Evolutionary conservation across 768 basidiomycete genomes (phyloP).

Genomic region (Leccinum arenicola): DNA sequence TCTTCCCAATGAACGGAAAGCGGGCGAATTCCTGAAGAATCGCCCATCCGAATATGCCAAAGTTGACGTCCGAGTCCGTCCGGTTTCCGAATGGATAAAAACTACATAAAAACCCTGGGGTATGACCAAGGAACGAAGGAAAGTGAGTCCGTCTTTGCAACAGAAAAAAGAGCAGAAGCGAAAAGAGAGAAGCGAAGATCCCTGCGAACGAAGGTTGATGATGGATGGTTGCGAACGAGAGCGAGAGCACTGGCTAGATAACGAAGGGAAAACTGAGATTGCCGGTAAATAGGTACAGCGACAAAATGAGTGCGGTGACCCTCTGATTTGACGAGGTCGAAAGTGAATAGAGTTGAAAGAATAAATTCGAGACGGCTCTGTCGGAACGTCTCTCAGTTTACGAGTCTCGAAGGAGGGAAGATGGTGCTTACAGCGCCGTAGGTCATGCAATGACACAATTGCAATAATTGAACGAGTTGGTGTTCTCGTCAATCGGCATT

Average conservation of each 20-base stretch:
- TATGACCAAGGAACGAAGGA: not conserved
- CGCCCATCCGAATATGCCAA: not conserved
- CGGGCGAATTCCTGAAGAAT: not conserved
- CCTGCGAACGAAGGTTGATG: slow-evolving; percentile 19
- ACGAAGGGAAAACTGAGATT: not conserved
- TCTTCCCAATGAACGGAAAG: slow-evolving; percentile 1
- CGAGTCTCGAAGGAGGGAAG: not conserved
- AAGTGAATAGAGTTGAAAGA: not conserved
- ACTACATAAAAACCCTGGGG: not conserved
- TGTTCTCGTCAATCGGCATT: slow-evolving; percentile 14
- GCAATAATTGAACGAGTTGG: not conserved
- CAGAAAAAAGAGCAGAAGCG: slow-evolving; percentile 2
- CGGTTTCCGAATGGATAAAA: slow-evolving; percentile 6
- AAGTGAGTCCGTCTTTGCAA: slow-evolving; percentile 14
- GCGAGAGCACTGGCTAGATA: slow-evolving; percentile 9
- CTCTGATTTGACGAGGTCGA: not conserved
- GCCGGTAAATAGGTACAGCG: not conserved
- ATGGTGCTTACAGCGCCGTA: slow-evolving; percentile 11
- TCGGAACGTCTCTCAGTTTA: not conserved
- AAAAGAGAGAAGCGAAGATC: not conserved
- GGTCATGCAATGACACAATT: slow-evolving; percentile 22
- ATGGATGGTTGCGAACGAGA: not conserved
- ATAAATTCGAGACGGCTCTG: not conserved
- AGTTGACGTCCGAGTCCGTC: slow-evolving; percentile 2
- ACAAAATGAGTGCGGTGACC: not conserved